phyloP scores from a whole-genome alignment of 1,284 basidiomycete species.

The Papiliotrema nemorosa region DNA sequence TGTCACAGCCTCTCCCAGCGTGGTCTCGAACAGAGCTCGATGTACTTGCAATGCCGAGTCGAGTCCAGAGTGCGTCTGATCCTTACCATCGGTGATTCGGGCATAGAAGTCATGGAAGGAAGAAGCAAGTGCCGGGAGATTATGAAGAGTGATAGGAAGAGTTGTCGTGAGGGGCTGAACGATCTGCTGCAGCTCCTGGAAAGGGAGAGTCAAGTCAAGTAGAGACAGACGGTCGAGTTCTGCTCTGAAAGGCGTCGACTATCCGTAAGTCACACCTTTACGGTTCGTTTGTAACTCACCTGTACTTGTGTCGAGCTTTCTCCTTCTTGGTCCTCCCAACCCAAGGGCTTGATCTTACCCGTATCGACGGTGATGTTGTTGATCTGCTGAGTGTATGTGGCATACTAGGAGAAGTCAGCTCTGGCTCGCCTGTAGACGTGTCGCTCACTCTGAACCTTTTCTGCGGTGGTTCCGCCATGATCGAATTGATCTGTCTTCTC shows the following conservation, averaged over 20 bases:
- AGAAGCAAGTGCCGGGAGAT: conserved; percentile 61
- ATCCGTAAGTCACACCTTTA: conserved; percentile 1
- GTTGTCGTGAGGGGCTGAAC: conserved; percentile 64
- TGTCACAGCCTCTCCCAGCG: conserved; percentile 34
- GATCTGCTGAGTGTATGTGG: conserved; percentile 45
- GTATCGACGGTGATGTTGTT: conserved; percentile 43
- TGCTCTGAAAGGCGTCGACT: conserved; percentile 44
- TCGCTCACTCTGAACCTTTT: conserved; percentile 42
- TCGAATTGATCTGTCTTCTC: not conserved
- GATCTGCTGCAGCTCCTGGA: conserved; percentile 65
- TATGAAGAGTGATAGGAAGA: conserved; percentile 74
- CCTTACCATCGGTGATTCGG: conserved; percentile 25
- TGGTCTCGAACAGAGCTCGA: conserved; percentile 52
- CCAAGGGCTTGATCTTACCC: conserved; percentile 41
- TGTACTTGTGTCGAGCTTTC: conserved; percentile 21
- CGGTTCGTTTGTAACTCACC: conserved; percentile 22
- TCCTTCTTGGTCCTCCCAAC: conserved; percentile 41
- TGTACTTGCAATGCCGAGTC: conserved; percentile 41
- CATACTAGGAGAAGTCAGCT: conserved; percentile 26
- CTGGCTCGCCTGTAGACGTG: not conserved
- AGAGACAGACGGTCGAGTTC: conserved; percentile 47
- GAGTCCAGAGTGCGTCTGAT: conserved; percentile 41
- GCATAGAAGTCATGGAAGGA: conserved; percentile 55
- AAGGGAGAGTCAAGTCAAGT: conserved; percentile 72
- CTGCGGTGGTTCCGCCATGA: conserved; percentile 43